These are phyloP conservation scores for Rubia occidens DNA, from an alignment of 305 asterid species.

Conservation along the genomic window DNA sequence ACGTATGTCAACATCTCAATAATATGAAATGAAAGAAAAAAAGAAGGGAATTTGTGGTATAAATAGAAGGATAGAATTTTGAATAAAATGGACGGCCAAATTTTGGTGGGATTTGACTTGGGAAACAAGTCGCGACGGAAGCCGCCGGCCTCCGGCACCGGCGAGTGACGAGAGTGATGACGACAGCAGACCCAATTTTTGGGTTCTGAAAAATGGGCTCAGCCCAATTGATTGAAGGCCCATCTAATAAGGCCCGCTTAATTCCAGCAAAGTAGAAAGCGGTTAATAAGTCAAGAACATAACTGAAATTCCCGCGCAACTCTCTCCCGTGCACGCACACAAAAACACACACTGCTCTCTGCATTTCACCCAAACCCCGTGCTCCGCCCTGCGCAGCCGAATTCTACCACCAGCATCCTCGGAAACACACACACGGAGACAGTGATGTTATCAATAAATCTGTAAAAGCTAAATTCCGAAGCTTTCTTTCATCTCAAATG, in stretches of 20 bases:
- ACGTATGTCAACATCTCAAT: not conserved
- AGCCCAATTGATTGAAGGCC: not conserved
- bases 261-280: not conserved
- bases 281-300: not conserved
- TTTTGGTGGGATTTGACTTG: conserved; percentile 8
- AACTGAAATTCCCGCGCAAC: conserved; percentile 68
- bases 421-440: not conserved
- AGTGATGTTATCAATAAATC: conserved; percentile 3
- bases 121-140: conserved; percentile 6
- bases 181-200: not conserved
- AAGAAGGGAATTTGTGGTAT: not conserved
- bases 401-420: not conserved
- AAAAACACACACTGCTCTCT: conserved; percentile 4
- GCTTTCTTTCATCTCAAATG: not conserved
- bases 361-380: conserved; percentile 11
- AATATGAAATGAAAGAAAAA: not conserved
- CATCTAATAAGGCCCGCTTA: not conserved
- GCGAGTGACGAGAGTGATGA: not conserved
- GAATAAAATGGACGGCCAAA: not conserved
- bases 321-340: conserved; percentile 19
- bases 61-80: not conserved
- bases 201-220: not conserved
- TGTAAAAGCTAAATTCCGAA: conserved; percentile 11
- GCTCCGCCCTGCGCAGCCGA: not conserved
- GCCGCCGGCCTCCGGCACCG: conserved; percentile 7